These are phyloP conservation scores for Paratinospora sagittata DNA, from an alignment of 164 flowering plant genomes.

Conservation along the genomic window DNA sequence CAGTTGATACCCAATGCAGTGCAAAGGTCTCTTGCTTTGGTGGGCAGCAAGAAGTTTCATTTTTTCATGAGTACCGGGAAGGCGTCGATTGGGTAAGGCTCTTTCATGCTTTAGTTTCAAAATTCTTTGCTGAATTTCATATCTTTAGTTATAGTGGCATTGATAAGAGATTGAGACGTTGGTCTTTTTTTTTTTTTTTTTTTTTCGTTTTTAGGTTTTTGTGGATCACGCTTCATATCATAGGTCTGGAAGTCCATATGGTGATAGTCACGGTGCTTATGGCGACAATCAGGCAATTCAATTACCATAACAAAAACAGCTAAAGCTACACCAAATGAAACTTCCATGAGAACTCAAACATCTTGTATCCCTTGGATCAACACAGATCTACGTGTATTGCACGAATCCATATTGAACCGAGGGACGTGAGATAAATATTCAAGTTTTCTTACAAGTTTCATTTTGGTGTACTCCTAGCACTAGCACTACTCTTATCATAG, in stretches of 20 bases:
- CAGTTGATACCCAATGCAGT: slow-evolving; percentile 38
- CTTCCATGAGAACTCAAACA: too few species aligned
- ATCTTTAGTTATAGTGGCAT: background rate
- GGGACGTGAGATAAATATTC: too few species aligned
- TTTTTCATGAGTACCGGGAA: slow-evolving; percentile 73
- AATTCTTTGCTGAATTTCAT: background rate
- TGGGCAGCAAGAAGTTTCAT: slow-evolving; percentile 68
- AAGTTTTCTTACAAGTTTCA: too few species aligned
- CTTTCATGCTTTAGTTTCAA: background rate
- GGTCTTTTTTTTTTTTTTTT: too few species aligned
- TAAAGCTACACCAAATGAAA: too few species aligned
- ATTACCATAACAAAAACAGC: too few species aligned
- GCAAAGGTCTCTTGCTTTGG: slow-evolving; percentile 65
- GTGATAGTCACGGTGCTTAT: slow-evolving; percentile 78
- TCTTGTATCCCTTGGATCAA: too few species aligned
- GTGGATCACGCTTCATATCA: slow-evolving; percentile 89
- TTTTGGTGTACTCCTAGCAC: too few species aligned
- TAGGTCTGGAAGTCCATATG: slow-evolving; percentile 93
- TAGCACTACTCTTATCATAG: too few species aligned
- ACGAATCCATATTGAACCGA: too few species aligned
- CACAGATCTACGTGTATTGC: too few species aligned
- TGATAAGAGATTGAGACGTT: background rate
- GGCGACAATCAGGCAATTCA: slow-evolving; percentile 99
- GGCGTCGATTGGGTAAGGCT: slow-evolving; percentile 94
- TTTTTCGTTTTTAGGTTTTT: slow-evolving; percentile 57